Evolutionary conservation across 2,329 filamentous ascomycete genomes (phyloP).

Genomic region (Hyphodiscus sp.): DNA sequence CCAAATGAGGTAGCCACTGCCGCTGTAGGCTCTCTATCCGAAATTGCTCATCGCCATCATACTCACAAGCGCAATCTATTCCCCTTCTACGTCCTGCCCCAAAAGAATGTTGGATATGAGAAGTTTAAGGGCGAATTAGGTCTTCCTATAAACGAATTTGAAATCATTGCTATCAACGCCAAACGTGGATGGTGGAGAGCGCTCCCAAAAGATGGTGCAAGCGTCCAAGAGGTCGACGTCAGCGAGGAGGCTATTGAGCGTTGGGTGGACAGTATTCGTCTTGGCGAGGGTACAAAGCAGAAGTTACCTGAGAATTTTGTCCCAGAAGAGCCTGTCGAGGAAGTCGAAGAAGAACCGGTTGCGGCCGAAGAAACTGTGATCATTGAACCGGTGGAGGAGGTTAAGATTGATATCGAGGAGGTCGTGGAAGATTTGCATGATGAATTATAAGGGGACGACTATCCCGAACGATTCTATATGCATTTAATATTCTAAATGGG

Average conservation of each 20-base stretch:
- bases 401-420: slow-evolving; percentile 11
- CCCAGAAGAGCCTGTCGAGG: slow-evolving; percentile 33
- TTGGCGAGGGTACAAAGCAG: slow-evolving; percentile 79
- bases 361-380: slow-evolving; percentile 29
- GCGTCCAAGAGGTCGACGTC: slow-evolving; percentile 38
- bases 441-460: slow-evolving; percentile 3
- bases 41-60: slow-evolving; percentile 70
- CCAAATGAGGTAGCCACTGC: slow-evolving; percentile 36
- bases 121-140: slow-evolving; percentile 55
- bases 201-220: slow-evolving; percentile 37
- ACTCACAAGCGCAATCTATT: slow-evolving; percentile 64
- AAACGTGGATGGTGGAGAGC: slow-evolving; percentile 81
- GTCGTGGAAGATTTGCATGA: slow-evolving; percentile 8
- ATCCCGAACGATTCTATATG: not conserved
- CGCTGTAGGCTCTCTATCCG: slow-evolving; percentile 58
- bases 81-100: slow-evolving; percentile 72
- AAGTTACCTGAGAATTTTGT: slow-evolving; percentile 61
- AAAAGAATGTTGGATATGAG: slow-evolving; percentile 49
- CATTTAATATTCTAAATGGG: not conserved
- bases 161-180: slow-evolving; percentile 77
- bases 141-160: slow-evolving; percentile 49
- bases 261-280: slow-evolving; percentile 86
- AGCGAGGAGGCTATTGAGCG: slow-evolving; percentile 60
- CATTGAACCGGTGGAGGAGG: slow-evolving; percentile 3
- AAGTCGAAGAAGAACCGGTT: slow-evolving; percentile 37